Conservation (phyloP, 2,329 filamentous ascomycete genomes). For the Botrytis tulipae region DNA sequence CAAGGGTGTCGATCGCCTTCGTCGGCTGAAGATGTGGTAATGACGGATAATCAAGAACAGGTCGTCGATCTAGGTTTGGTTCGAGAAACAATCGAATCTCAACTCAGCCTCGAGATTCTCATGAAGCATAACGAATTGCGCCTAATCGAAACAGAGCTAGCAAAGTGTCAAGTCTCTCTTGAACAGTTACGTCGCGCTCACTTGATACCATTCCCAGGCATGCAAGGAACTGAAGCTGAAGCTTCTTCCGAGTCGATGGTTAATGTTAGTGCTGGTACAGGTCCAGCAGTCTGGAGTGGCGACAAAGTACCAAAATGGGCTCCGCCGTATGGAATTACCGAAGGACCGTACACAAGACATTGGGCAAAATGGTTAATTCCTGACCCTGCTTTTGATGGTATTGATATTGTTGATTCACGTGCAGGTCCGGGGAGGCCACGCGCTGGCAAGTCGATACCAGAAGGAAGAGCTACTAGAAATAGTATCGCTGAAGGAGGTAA, state of each 20-base stretch:
- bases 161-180: slow-evolving; percentile 89
- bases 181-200: slow-evolving; percentile 93
- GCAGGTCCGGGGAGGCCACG: slow-evolving; percentile 31
- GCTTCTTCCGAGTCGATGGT: slow-evolving; percentile 58
- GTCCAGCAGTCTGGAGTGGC: slow-evolving; percentile 64
- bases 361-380: slow-evolving; percentile 95
- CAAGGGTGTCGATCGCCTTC: slow-evolving; percentile 1
- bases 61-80: slow-evolving; percentile 36
- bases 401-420: slow-evolving; percentile 46
- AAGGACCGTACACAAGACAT: slow-evolving; percentile 91
- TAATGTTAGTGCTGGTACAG: slow-evolving; percentile 71
- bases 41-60: slow-evolving; percentile 22
- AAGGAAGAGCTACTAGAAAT: slow-evolving; percentile 78
- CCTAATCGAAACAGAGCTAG: slow-evolving; percentile 91
- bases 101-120: slow-evolving; percentile 88
- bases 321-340: slow-evolving; percentile 83
- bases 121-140: slow-evolving; percentile 93
- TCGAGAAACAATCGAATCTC: slow-evolving; percentile 62
- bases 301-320: slow-evolving; percentile 72
- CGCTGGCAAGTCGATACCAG: slow-evolving; percentile 48
- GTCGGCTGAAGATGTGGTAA: slow-evolving; percentile 25
- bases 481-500: slow-evolving; percentile 58
- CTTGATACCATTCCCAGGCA: slow-evolving; percentile 83
- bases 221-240: slow-evolving; percentile 51
- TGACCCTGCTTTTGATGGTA: slow-evolving; percentile 80